Evolutionary conservation across 2,329 filamentous ascomycete genomes (phyloP).

Genomic region (Ceratocystis diversiconidia): DNA sequence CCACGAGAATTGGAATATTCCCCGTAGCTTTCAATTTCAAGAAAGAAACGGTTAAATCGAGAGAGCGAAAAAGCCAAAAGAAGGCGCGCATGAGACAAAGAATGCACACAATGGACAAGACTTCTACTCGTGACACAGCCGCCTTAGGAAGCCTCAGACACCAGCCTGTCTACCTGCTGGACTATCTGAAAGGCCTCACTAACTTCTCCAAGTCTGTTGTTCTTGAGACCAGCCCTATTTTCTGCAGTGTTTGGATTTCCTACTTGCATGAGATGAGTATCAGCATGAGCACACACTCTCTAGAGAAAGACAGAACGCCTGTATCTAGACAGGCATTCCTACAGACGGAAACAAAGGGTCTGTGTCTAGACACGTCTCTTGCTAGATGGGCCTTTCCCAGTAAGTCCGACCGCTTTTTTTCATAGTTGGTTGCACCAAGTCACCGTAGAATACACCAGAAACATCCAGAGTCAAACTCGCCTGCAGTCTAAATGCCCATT

Average conservation of each 20-base stretch:
- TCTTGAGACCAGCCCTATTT: not conserved
- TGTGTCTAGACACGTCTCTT: not conserved
- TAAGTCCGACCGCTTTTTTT: not conserved
- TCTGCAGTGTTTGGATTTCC: not conserved
- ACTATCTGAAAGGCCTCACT: not conserved
- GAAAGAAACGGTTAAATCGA: not conserved
- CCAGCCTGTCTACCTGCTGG: not conserved
- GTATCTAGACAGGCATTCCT: not conserved
- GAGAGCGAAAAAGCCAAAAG: not conserved
- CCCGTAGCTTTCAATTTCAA: not conserved
- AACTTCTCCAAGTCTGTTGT: not conserved
- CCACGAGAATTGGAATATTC: not conserved
- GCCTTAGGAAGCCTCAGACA: not conserved
- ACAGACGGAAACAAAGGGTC: too few relatives aligned
- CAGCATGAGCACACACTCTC: not conserved
- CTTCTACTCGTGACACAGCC: not conserved
- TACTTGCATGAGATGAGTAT: not conserved
- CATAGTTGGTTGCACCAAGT: not conserved
- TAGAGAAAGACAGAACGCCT: not conserved
- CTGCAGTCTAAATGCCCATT: not conserved
- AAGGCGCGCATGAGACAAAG: not conserved
- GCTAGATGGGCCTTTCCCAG: not conserved
- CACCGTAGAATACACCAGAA: not conserved
- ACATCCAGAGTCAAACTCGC: slow-evolving; percentile 4
- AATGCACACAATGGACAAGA: not conserved